These are phyloP conservation scores for Cornus florida DNA, from an alignment of 148 eudicot species.

Conservation along the genomic window DNA sequence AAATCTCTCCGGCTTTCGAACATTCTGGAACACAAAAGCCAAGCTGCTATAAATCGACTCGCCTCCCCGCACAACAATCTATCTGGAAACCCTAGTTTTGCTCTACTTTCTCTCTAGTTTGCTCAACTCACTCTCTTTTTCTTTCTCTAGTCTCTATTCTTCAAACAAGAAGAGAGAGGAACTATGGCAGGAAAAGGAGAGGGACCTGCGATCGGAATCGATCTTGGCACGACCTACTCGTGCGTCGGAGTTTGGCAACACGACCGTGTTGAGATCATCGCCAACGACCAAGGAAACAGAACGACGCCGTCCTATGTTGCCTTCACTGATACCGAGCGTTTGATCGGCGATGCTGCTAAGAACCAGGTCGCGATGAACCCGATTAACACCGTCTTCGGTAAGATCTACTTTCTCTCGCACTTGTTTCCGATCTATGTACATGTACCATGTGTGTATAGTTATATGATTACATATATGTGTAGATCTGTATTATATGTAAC, in stretches of 20 bases:
- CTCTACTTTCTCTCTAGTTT: neutral
- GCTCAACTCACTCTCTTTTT: neutral
- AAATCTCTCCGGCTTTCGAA: constrained; percentile 16
- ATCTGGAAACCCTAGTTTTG: constrained; percentile 1
- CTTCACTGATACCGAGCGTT: constrained; percentile 36
- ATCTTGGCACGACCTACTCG: constrained; percentile 45
- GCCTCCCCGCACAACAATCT: too few relatives aligned
- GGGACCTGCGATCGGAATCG: constrained; percentile 36
- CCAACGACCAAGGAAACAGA: constrained; percentile 44
- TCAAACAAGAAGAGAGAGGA: neutral
- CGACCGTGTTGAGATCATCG: constrained; percentile 43
- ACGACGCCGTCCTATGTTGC: constrained; percentile 45
- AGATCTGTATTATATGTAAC: too few relatives aligned
- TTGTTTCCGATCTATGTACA: too few relatives aligned
- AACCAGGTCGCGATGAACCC: constrained; percentile 50
- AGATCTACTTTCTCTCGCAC: neutral
- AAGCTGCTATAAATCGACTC: neutral
- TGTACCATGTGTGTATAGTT: neutral
- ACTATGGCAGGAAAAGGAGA: constrained; percentile 39
- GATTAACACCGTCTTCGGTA: constrained; percentile 41
- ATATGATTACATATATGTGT: too few relatives aligned
- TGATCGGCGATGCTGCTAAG: constrained; percentile 39
- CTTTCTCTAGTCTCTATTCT: neutral
- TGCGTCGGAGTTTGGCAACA: constrained; percentile 50
- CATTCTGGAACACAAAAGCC: constrained; percentile 20